A percentile compares a stretch with the other conserved stretches of the same genome.
phyloP scores from a whole-genome alignment of 176 grass and related monocot species.

The Saccharum spontaneum region DNA sequence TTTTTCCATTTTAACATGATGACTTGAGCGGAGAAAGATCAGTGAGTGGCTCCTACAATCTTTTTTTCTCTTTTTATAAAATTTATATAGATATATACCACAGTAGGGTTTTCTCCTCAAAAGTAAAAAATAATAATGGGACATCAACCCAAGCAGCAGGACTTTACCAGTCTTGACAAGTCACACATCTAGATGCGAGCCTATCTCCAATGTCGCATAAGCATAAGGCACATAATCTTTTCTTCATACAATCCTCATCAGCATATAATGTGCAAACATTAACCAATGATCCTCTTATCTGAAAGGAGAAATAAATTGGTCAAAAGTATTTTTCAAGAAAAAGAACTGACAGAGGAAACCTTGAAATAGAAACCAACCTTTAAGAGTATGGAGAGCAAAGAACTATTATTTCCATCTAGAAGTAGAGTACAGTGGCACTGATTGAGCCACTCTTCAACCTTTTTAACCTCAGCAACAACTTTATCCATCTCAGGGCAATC shows the following conservation, averaged over 20 bases:
- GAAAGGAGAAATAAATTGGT: conserved; percentile 33
- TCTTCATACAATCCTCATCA: conserved; percentile 37
- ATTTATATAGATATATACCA: not conserved
- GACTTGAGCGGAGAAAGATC: not conserved
- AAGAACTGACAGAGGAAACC: not conserved
- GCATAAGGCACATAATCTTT: conserved; percentile 65
- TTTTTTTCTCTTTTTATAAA: not conserved
- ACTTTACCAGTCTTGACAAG: conserved; percentile 79
- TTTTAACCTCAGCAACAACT: conserved; percentile 67
- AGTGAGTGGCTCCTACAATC: not conserved
- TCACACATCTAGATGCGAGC: conserved; percentile 56
- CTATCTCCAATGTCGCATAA: conserved; percentile 49
- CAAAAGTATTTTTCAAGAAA: conserved; percentile 28
- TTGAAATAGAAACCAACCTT: conserved; percentile 55
- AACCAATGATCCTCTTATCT: conserved; percentile 76
- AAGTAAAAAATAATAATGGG: conserved; percentile 1
- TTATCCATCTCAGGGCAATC: conserved; percentile 74
- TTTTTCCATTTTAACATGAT: conserved; percentile 1
- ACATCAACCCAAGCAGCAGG: conserved; percentile 13
- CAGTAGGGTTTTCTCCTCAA: not conserved
- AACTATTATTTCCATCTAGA: conserved; percentile 39
- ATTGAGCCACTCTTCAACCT: conserved; percentile 75
- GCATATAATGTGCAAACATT: conserved; percentile 51
- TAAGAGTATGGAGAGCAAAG: conserved; percentile 43
- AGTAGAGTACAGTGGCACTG: conserved; percentile 48